These are phyloP conservation scores for Primulina eburnea DNA, from an alignment of 257 asterid genomes.

Conservation along the genomic window DNA sequence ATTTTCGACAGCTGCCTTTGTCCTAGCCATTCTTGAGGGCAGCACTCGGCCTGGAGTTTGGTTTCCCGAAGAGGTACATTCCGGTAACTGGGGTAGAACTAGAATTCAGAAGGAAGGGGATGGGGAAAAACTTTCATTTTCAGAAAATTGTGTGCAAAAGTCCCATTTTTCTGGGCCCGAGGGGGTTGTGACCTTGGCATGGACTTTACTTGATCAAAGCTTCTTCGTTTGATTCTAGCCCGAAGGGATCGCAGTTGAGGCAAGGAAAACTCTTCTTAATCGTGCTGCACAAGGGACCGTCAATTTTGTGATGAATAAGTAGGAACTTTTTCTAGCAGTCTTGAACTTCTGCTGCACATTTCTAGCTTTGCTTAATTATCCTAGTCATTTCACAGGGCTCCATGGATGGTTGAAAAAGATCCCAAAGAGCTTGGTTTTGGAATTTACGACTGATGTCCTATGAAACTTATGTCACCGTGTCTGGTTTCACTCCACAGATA, in stretches of 20 bases:
- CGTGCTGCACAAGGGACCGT: constrained; percentile 83
- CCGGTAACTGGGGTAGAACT: not conserved
- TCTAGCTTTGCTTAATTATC: constrained; percentile 1
- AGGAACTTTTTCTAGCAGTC: constrained; percentile 1
- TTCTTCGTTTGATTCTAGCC: constrained; percentile 45
- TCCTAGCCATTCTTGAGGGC: constrained; percentile 85
- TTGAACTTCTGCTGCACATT: not conserved
- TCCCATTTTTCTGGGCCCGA: no score
- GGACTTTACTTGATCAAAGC: not conserved
- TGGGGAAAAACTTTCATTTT: not conserved
- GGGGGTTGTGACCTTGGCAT: no score
- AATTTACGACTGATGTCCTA: constrained; percentile 42
- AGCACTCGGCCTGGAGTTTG: constrained; percentile 91
- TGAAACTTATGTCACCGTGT: not conserved
- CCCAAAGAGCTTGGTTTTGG: constrained; percentile 92
- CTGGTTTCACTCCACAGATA: not conserved
- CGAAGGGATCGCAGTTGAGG: constrained; percentile 74
- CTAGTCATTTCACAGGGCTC: constrained; percentile 53
- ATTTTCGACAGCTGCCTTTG: constrained; percentile 71
- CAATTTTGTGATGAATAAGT: constrained; percentile 65
- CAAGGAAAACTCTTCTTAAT: constrained; percentile 71
- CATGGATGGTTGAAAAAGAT: constrained; percentile 94
- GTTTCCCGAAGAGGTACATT: constrained; percentile 89
- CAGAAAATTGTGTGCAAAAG: no score
- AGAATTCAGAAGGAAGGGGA: not conserved